These are phyloP conservation scores for Morella rubra DNA, from an alignment of 306 rosid genomes.

Conservation along the genomic window DNA sequence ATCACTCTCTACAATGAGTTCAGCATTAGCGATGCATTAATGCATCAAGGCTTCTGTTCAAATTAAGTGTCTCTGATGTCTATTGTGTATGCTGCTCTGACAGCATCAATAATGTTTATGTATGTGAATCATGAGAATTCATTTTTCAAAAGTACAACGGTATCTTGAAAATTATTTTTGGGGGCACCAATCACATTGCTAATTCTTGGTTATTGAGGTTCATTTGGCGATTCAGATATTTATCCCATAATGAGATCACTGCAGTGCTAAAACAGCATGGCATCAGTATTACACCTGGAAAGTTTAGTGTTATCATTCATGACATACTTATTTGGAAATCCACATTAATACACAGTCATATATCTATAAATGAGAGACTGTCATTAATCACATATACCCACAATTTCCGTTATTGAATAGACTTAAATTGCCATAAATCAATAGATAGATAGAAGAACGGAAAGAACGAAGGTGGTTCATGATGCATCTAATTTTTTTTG, in stretches of 20 bases:
- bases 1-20: too few relatives aligned
- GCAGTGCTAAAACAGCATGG: background rate
- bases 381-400: background rate
- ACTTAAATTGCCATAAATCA: background rate
- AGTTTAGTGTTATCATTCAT: background rate
- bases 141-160: background rate
- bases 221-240: too few relatives aligned
- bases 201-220: too few relatives aligned
- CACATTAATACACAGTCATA: background rate
- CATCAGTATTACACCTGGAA: background rate
- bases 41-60: background rate
- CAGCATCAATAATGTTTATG: background rate
- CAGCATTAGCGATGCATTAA: too few relatives aligned
- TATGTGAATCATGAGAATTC: too few relatives aligned
- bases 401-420: background rate
- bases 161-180: background rate
- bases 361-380: background rate
- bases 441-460: background rate
- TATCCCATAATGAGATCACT: background rate
- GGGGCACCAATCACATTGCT: background rate
- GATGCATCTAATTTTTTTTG: background rate
- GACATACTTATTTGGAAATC: background rate
- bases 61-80: background rate
- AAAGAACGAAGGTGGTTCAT: background rate
- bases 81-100: background rate